Base-by-base conservation (phyloP, 2,329 filamentous ascomycete species). In the Cercospora sesami region DNA sequence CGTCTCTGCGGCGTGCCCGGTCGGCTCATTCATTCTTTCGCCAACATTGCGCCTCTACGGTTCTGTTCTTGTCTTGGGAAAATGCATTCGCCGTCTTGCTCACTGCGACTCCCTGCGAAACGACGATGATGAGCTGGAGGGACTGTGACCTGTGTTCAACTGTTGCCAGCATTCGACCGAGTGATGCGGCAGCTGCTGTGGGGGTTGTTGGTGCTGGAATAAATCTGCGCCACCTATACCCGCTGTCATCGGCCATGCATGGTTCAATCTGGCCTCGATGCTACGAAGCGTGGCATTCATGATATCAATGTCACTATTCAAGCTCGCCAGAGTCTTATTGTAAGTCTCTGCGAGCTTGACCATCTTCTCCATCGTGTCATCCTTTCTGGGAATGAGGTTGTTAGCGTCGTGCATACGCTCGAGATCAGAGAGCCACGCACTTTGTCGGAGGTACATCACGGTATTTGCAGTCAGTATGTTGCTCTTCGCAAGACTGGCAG, bases 361-460 rank as follows among this genome's bases (percentile, higher is more conserved):
- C 65, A 72, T 69, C 51, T 71, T 68, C 21, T 70, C 64, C 65
- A 73, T 71, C 12, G 65, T 66, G 60, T 68, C 65, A 45, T 73
- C 70, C 62, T 73, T 72, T 64, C 71, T 73, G 64, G 14, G 28
- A 45, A 18, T 23, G 21, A 59, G 18, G 57, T 23, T 14, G 36
- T 69, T 60, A 69, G 66, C 21, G 30, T 18, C 18, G 7, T 28
- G 33, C n/a, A 16, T n/a, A 23, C 7, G 33, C 39, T 26, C 21
- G 28, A n/a, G n/a, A 18, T 12, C 14, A 39, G 30, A 21, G 42
- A 18, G 18, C 9, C 5, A 45, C 67, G 53, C 51, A 73, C 71
- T 72, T 73, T 6, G 71, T 67, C 36, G 70, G 70, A 26, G 67
- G 70, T 4, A 72, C 67, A 58, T 72, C 70, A 21, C 71, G 68